Base-by-base conservation (phyloP, 1,139 yeast genomes). In the Taphrina pruni region DNA sequence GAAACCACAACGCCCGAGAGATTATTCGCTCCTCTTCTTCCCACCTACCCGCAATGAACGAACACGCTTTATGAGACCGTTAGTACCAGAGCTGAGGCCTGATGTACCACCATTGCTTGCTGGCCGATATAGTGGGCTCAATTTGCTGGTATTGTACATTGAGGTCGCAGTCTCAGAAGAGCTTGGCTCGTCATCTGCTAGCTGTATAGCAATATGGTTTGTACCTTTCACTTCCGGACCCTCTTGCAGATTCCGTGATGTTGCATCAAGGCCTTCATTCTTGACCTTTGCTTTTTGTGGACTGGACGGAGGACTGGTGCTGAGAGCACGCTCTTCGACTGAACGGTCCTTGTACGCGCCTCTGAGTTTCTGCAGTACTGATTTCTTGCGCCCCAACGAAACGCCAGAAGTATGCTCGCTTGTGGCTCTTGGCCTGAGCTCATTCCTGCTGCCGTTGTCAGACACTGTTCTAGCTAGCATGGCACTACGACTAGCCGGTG, bases 401-500 rank as follows among this genome's bases (percentile, higher is more conserved):
- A 32, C 36, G 48, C 65, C 65, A 21, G 64, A 50, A 2, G 64
- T 58, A 26, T 57, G n/a, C 35, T 65, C 58, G 6, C 64, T 48
- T 7, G 57, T 43, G 45, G 65, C 56, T 14, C 54, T 36, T 32
- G 55, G 55, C 7, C 65, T 51, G 17, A 17, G 41, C n/a, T 46
- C 26, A 35, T 41, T 11, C 52, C 60, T 11, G 39, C 66, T 68
- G 36, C 60, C 70, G 39, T 46, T 54, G 55, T 62, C 35, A 32
- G 57, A 60, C 43, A 48, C 26, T 21, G 54, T 57, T 50, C 69
- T 70, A 9, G 69, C 71, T 69, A 65, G 52, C 48, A 80, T 79
- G n/a, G 85, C 83, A 6, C 79, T 80, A 20, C 81, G 80, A 39
- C 96, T 88, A 2, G 97, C 99, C 20, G 98, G 98, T 0, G 98